phyloP scores from a whole-genome alignment of 2,329 filamentous ascomycete genomes.

The Amesomyces nigricolor region DNA sequence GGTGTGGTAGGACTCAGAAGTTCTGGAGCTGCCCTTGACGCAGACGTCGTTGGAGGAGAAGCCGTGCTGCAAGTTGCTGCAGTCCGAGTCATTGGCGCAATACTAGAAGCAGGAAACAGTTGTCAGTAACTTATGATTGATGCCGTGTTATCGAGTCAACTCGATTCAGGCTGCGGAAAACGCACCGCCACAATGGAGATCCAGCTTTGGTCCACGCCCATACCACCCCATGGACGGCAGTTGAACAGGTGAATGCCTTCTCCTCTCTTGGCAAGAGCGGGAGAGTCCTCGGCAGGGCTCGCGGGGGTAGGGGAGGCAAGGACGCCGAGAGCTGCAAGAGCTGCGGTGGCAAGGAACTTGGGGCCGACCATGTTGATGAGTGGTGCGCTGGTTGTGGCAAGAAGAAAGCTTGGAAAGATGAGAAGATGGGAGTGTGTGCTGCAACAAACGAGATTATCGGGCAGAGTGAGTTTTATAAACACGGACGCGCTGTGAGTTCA shows the following conservation, averaged over 20 bases:
- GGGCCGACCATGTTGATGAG: conserved; percentile 2
- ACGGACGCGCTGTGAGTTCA: too few species aligned
- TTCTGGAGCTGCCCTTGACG: not conserved
- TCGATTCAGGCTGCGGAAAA: not conserved
- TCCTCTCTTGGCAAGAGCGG: conserved; percentile 12
- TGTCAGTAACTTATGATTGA: too few species aligned
- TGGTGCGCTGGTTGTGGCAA: too few species aligned
- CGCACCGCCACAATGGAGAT: conserved; percentile 10
- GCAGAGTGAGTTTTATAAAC: too few species aligned
- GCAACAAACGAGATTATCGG: too few species aligned
- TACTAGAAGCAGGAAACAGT: conserved; percentile 11
- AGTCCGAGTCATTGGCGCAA: conserved; percentile 24
- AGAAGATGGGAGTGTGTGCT: too few species aligned
- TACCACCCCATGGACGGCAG: conserved; percentile 13
- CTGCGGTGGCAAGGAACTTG: conserved; percentile 6
- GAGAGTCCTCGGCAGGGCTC: too few species aligned
- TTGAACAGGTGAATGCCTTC: conserved; percentile 23
- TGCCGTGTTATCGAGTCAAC: too few species aligned
- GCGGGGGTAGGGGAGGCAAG: not conserved
- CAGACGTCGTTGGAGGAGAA: conserved; percentile 8
- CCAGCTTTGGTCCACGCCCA: conserved; percentile 11
- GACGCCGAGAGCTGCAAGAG: not conserved
- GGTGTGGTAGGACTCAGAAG: not conserved
- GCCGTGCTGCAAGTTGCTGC: conserved; percentile 11
- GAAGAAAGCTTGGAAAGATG: too few species aligned